Conservation (phyloP, 2,329 filamentous ascomycete species). For the Zelopaecilomyces penicillatus region DNA sequence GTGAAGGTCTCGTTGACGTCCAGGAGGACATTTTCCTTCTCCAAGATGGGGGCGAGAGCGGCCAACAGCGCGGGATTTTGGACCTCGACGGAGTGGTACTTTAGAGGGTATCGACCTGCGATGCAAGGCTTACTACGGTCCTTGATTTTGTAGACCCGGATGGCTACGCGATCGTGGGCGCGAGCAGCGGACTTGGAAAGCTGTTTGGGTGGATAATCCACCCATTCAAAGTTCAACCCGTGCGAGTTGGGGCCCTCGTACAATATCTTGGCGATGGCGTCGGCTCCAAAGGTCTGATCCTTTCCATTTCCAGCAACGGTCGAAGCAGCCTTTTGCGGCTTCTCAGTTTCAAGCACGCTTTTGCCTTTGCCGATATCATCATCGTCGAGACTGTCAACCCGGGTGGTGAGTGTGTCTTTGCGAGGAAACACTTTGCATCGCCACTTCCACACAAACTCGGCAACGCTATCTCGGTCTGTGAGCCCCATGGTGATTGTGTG, state of each 20-base stretch:
- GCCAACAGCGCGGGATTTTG: constrained; percentile 34
- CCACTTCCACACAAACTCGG: constrained; percentile 22
- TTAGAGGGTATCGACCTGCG: constrained; percentile 28
- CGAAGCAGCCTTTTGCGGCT: constrained; percentile 6
- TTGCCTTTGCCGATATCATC: constrained; percentile 7
- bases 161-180: constrained; percentile 31
- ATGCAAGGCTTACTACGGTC: constrained; percentile 32
- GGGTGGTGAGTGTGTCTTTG: constrained; percentile 12
- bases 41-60: constrained; percentile 34
- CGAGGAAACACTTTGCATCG: constrained; percentile 21
- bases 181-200: constrained; percentile 28
- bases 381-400: constrained; percentile 9
- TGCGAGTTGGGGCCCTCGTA: constrained; percentile 28
- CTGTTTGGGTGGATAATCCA: constrained; percentile 33
- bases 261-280: constrained; percentile 28
- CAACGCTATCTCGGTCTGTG: constrained; percentile 14
- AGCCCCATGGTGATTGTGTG: too few relatives aligned
- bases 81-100: constrained; percentile 32
- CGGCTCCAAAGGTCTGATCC: constrained; percentile 20
- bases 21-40: constrained; percentile 31
- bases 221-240: constrained; percentile 25
- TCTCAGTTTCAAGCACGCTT: neutral
- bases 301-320: constrained; percentile 8
- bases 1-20: constrained; percentile 26
- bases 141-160: constrained; percentile 39